phyloP scores from a whole-genome alignment of 352 stramenopile genomes.

The Pythium grandisporangium region DNA sequence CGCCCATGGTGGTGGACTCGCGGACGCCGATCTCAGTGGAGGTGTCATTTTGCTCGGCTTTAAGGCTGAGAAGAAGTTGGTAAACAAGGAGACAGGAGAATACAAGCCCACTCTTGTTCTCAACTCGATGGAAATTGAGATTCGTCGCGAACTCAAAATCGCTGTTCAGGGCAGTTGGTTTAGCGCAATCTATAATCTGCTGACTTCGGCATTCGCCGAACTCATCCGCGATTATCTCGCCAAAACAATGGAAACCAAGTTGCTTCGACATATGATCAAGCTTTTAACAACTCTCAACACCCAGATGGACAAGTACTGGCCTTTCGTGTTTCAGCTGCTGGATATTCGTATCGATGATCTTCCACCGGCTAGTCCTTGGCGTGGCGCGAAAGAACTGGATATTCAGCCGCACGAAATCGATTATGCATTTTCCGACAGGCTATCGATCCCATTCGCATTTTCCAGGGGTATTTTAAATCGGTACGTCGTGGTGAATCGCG shows the following conservation, averaged over 20 bases:
- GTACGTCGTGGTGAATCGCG: slow-evolving; percentile 46
- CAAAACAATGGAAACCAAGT: slow-evolving; percentile 78
- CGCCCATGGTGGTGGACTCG: slow-evolving; percentile 63
- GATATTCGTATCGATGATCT: slow-evolving; percentile 75
- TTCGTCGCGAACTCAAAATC: slow-evolving; percentile 75
- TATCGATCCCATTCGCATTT: slow-evolving; percentile 54
- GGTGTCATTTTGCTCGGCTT: slow-evolving; percentile 75
- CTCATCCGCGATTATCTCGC: slow-evolving; percentile 79
- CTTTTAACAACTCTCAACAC: slow-evolving; percentile 73
- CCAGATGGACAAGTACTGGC: slow-evolving; percentile 84
- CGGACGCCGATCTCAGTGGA: slow-evolving; percentile 58
- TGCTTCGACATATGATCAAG: slow-evolving; percentile 78
- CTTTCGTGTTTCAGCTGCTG: slow-evolving; percentile 70
- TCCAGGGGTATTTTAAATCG: slow-evolving; percentile 62
- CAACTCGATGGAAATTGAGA: slow-evolving; percentile 80
- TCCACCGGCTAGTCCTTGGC: slow-evolving; percentile 64
- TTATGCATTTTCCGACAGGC: slow-evolving; percentile 32
- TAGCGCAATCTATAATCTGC: slow-evolving; percentile 75
- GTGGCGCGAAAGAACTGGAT: slow-evolving; percentile 62
- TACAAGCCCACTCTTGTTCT: slow-evolving; percentile 66
- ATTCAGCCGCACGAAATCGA: slow-evolving; percentile 67
- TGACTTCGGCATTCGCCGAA: slow-evolving; percentile 64
- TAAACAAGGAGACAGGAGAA: slow-evolving; percentile 46
- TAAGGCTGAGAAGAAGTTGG: slow-evolving; percentile 64
- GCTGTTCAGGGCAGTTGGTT: slow-evolving; percentile 82